Percentiles rank a stretch among this genome's conserved stretches.
Evolutionary conservation across 148 eudicot species (phyloP).

Genomic region (Bassia scoparia): DNA sequence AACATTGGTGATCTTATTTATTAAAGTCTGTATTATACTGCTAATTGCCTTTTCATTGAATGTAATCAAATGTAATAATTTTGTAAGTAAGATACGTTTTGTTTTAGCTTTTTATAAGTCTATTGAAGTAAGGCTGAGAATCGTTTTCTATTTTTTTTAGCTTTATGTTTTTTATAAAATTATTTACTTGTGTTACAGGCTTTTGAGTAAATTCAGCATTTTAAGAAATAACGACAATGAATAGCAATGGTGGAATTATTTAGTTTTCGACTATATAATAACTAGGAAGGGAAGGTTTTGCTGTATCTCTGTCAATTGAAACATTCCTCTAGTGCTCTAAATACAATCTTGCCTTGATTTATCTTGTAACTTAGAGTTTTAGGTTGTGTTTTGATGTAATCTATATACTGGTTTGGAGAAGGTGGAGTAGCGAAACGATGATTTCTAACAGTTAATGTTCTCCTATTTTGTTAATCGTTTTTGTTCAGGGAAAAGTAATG

Average conservation of each 20-base stretch:
- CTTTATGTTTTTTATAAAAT: too few species aligned
- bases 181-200: background rate
- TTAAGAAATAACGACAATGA: background rate
- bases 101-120: background rate
- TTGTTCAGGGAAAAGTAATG: constrained; percentile 35
- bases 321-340: background rate
- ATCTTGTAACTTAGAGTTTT: background rate
- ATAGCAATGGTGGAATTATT: background rate
- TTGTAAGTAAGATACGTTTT: background rate
- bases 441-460: background rate
- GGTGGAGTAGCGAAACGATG: background rate
- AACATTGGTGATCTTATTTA: background rate
- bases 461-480: background rate
- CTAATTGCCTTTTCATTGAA: background rate
- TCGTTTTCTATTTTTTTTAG: background rate
- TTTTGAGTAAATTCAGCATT: background rate
- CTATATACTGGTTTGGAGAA: background rate
- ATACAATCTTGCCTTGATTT: background rate
- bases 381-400: background rate
- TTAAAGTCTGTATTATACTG: background rate
- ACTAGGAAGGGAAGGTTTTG: background rate
- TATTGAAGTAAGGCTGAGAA: background rate
- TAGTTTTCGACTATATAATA: background rate
- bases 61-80: background rate
- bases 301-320: background rate